Base-by-base conservation (phyloP, 192 early-diverging fungal species). In the Chytriomyces confervae region DNA sequence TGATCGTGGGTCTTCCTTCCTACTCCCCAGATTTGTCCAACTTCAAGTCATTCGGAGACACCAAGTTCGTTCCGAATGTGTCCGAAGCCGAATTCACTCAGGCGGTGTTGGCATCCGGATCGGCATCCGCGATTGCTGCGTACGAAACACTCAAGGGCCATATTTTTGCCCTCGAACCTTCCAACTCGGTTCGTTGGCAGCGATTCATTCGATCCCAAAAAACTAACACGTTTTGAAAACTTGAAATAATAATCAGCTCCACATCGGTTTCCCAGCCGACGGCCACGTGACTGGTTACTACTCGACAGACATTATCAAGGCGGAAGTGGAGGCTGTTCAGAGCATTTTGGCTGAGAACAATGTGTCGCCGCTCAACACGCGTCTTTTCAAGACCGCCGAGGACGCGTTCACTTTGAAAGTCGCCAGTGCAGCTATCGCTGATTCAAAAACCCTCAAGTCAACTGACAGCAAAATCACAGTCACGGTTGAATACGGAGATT, bases 11-110 rank as follows among this genome's bases (percentile, higher is more conserved):
- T 18, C 69, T 36, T 36, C 36, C 36, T 36, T 36, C 36, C 36
- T 36, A 20, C 61, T 47, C 67, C 13, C 53, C 20, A 20, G 50
- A 61, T 1, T 29, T 77, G 13, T 78, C 84, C 60, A 91, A 91
- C 77, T 90, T 90, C 85, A 87, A 88, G 63, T 81, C 80, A 6
- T 91, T 91, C 77, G 90, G 89, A 36, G 89, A 91, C 80, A 86
- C 84, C 50, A 91, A 91, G 80, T 88, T 91, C 71, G 78, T 91
- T 46, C 90, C 90, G 36, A 81, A 89, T 3, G 49, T 86, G 5
- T 48, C 78, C 5, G 75, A 50, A 2, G 66, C 66, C 43, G 81
- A 86, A 9, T 89, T 91, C 51, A 79, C 77, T 23, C 62, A 44
- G 45, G 82, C 90, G 50, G 83, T 91, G 5, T 70, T 71, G 9